These are phyloP conservation scores for Chytridium lagenaria DNA, from an alignment of 371 early-diverging fungal genomes.

Conservation along the genomic window DNA sequence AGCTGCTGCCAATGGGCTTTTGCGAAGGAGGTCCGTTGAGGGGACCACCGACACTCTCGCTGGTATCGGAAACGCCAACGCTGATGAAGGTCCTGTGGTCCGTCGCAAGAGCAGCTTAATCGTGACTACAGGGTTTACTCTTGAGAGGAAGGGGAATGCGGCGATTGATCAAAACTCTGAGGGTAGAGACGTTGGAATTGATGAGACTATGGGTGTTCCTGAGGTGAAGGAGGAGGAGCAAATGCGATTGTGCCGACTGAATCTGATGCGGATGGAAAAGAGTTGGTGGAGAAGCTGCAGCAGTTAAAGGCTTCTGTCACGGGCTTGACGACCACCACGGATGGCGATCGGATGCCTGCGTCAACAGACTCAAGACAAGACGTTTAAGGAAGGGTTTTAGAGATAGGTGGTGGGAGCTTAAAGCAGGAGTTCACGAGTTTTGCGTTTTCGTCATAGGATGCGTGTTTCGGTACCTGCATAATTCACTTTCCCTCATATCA, in stretches of 20 bases:
- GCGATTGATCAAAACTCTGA: not conserved
- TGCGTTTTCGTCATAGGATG: too few species aligned
- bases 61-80: not conserved
- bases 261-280: not conserved
- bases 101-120: slow-evolving; percentile 12
- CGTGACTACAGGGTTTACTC: not conserved
- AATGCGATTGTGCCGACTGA: not conserved
- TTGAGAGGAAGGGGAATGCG: not conserved
- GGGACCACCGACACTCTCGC: slow-evolving; percentile 20
- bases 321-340: not conserved
- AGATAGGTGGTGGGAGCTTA: not conserved
- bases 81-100: not conserved
- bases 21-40: slow-evolving; percentile 6
- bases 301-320: not conserved
- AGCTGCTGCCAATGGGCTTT: not conserved
- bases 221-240: not conserved
- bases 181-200: not conserved
- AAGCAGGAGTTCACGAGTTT: too few species aligned
- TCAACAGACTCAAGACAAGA: not conserved
- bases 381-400: not conserved
- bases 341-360: not conserved
- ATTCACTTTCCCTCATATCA: too few species aligned
- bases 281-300: not conserved
- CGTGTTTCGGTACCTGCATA: too few species aligned
- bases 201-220: not conserved